Base-by-base conservation (phyloP, 1,284 basidiomycete genomes). In the Paramarasmius palmivorus region DNA sequence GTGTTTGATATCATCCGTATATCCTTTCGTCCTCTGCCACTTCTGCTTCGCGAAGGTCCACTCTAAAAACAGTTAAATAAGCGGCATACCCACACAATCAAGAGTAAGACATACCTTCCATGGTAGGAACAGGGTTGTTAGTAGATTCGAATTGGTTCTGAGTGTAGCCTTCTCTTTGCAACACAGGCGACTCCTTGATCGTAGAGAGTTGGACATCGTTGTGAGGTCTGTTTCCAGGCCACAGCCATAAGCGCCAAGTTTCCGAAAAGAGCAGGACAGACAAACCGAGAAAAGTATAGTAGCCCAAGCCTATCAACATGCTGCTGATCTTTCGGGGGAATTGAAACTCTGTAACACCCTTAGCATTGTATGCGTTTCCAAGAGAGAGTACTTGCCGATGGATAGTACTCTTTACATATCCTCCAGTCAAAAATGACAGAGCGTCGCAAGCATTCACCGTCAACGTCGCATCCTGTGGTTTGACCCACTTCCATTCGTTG, bases 361-460 rank as follows among this genome's bases (percentile, higher is more conserved):
- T 17, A 22, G 20, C 37, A 19, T 19, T 10, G 9, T 38, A n/a
- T n/a, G 19, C n/a, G 15, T 12, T 25, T 6, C 29, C 29, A 32
- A 32, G 29, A 32, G 12, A 6, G 29, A 32, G 12, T 32, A 51
- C 64, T 8, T 46, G 71, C 68, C 76, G 68, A 59, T 83, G 81
- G n/a, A 83, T 68, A 6, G 79, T 81, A 59, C 75, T 77, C 66
- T 73, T 77, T 55, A 81, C 73, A 60, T 79, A 81, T 3, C 72
- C 74, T 15, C 71, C 79, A 4, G 79, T 81, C 34, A 82, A 62
- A 65, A 82, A 77, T 32, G 70, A 68, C 23, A 81, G 64, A 3
- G 77, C 77, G 57, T 82, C 80, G 56, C 79, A 79, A 4, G 77
- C 74, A 65, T 82, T 82, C 19, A 81, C 79, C 20, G 80, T 75